phyloP scores from a whole-genome alignment of 176 grass and related monocot species.

The Coix lacrymajobi region DNA sequence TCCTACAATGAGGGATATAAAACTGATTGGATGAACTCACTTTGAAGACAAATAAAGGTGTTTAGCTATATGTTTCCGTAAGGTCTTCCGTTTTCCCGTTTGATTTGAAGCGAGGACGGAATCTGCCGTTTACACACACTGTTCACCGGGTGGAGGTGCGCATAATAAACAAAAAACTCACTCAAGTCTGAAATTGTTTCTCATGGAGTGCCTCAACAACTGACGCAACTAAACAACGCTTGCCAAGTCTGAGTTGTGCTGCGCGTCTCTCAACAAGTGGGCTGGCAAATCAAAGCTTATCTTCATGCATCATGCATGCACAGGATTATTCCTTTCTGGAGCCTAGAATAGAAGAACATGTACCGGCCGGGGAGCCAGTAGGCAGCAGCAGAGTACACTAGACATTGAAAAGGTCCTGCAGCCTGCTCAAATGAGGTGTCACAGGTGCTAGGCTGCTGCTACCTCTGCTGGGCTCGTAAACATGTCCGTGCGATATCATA shows the following conservation, averaged over 20 bases:
- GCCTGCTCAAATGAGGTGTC: slow-evolving; percentile 2
- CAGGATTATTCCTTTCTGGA: slow-evolving; percentile 11
- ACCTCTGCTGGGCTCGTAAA: background rate
- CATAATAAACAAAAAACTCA: background rate
- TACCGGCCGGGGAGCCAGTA: background rate
- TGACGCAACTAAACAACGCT: background rate
- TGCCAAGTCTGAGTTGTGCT: slow-evolving; percentile 8
- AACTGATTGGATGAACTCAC: background rate
- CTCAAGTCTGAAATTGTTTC: background rate
- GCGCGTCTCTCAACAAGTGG: background rate
- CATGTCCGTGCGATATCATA: background rate
- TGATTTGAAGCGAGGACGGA: background rate
- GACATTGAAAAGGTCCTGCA: background rate
- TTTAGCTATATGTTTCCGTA: background rate
- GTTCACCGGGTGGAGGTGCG: background rate
- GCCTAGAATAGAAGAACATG: background rate
- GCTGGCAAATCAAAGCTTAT: slow-evolving; percentile 1
- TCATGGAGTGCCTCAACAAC: background rate
- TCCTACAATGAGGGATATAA: background rate
- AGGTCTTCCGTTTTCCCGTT: background rate
- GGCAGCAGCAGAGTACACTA: background rate
- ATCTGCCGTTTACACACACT: background rate
- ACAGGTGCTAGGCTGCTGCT: background rate
- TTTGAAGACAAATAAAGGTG: background rate
- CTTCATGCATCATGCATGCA: background rate